Evolutionary conservation across 306 rosid genomes (phyloP).

Genomic region (Casuarina glauca): DNA sequence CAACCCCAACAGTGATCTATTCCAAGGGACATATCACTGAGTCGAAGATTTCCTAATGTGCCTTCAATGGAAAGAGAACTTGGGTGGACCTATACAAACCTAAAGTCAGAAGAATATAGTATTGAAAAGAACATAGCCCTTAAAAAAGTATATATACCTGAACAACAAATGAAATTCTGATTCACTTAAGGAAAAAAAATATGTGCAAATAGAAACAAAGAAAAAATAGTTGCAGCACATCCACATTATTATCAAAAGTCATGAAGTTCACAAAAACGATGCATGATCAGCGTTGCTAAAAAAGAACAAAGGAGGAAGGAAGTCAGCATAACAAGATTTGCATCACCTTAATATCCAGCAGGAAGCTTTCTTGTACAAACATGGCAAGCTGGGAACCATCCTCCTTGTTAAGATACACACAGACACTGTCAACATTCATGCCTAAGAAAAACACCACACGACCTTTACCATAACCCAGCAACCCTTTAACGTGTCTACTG

Average conservation of each 20-base stretch:
- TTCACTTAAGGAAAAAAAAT: slow-evolving; percentile 13
- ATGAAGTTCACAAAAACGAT: not conserved
- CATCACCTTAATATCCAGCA: slow-evolving; percentile 82
- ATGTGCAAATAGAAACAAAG: not conserved
- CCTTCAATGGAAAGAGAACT: slow-evolving; percentile 93
- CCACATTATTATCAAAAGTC: not conserved
- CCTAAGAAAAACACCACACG: slow-evolving; percentile 76
- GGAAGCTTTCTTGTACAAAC: slow-evolving; percentile 86
- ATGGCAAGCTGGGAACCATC: slow-evolving; percentile 90
- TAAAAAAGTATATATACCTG: not conserved
- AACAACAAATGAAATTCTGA: slow-evolving; percentile 5
- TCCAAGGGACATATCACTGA: slow-evolving; percentile 79
- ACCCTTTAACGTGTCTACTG: slow-evolving; percentile 67
- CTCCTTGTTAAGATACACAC: slow-evolving; percentile 89
- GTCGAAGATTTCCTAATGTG: slow-evolving; percentile 86
- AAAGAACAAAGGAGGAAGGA: slow-evolving; percentile 6
- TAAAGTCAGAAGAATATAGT: slow-evolving; percentile 22
- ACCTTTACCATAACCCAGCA: slow-evolving; percentile 85
- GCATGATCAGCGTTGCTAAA: slow-evolving; percentile 11
- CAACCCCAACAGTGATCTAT: slow-evolving; percentile 82
- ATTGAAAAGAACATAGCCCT: slow-evolving; percentile 4
- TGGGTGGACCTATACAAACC: slow-evolving; percentile 70
- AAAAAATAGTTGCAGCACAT: not conserved
- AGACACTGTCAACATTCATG: slow-evolving; percentile 90
- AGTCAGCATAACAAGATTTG: slow-evolving; percentile 10